Percentiles rank a stretch among this genome's conserved stretches.
Evolutionary conservation across 2,329 filamentous ascomycete genomes (phyloP).

Genomic region (Escovopsis sp.): DNA sequence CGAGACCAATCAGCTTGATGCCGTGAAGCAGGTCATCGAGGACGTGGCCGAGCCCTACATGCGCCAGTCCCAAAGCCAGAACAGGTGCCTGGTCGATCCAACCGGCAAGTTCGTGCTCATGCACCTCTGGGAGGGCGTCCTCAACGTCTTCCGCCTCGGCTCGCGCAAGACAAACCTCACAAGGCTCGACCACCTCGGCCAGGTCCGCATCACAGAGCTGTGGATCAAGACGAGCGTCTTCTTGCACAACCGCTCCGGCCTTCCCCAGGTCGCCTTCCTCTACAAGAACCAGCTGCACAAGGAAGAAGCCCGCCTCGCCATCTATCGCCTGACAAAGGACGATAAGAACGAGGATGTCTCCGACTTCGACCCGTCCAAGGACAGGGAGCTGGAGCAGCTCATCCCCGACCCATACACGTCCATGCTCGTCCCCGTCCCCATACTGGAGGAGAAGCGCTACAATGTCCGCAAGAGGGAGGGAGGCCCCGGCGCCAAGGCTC

Average conservation of each 20-base stretch:
- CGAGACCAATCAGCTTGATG: constrained; percentile 34
- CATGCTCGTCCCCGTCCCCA: constrained; percentile 47
- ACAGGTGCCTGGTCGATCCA: constrained; percentile 73
- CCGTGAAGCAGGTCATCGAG: constrained; percentile 34
- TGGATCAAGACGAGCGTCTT: constrained; percentile 45
- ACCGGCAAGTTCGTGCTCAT: constrained; percentile 46
- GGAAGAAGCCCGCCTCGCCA: constrained; percentile 39
- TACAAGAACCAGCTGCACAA: constrained; percentile 39
- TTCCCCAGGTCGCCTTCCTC: constrained; percentile 42
- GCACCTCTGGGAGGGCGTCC: constrained; percentile 45
- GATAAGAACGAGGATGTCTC: constrained; percentile 40
- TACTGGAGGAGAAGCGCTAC: constrained; percentile 39
- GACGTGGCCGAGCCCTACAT: constrained; percentile 45
- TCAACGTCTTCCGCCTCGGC: constrained; percentile 39
- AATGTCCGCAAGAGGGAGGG: constrained; percentile 38
- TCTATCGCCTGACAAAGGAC: constrained; percentile 44
- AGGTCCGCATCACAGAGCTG: constrained; percentile 42
- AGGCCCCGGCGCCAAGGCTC: constrained; percentile 30
- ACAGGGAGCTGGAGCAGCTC: constrained; percentile 39
- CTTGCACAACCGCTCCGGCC: constrained; percentile 41
- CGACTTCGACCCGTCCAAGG: constrained; percentile 38
- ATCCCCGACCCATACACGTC: constrained; percentile 41
- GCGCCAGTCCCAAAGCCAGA: constrained; percentile 68
- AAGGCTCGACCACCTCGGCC: constrained; percentile 34
- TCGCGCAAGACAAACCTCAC: constrained; percentile 28